Base-by-base conservation (phyloP, 768 basidiomycete species). In the Dentipellis fragilis region DNA sequence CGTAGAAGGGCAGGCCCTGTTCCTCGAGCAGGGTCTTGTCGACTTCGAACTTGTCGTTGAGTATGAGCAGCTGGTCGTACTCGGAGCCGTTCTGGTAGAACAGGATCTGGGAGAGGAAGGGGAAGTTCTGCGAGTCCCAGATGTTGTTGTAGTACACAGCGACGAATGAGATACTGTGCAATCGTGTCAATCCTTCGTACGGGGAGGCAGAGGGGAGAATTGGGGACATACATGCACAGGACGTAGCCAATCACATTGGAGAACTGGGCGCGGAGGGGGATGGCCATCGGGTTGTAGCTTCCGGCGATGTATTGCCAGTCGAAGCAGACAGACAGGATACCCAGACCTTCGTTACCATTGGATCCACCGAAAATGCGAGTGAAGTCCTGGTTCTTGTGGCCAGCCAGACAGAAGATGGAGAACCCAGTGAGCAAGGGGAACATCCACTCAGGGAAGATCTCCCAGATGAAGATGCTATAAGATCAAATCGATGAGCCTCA, bases 181-280 rank as follows among this genome's bases (percentile, higher is more conserved):
- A 51, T 16, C 10, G n/a, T 11, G 21, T 29, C 7, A 46, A 35
- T 10, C 48, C 56, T 5, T 11, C 14, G 17, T 34, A 56, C 22
- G 59, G n/a, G n/a, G 49, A 21, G 39, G 22, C 14, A 3, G 1
- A 5, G 1, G 9, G 19, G 12, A 14, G 22, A 14, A 16, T 34
- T 34, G 1, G 17, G 21, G 2, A 58, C 74, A 47, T 53, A 81
- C 78, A 77, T 74, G 75, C 76, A 81, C 11, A 81, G 62, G 14
- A 76, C 64, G 11, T 74, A 74, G 1, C 80, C 82, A 19, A 74
- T 64, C 51, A 80, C 75, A 17, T 71, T 63, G 1, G 79, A 81
- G 37, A 65, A 62, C 57, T 69, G 80, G 2, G 80, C 77, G 6
- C 74, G 73, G 10, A 84, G 65, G 0, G 83, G 82, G 23, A 80